Percentiles rank a stretch among this genome's conserved stretches.
Conservation (phyloP, 305 asterid species). For the Solanum hybrid region DNA sequence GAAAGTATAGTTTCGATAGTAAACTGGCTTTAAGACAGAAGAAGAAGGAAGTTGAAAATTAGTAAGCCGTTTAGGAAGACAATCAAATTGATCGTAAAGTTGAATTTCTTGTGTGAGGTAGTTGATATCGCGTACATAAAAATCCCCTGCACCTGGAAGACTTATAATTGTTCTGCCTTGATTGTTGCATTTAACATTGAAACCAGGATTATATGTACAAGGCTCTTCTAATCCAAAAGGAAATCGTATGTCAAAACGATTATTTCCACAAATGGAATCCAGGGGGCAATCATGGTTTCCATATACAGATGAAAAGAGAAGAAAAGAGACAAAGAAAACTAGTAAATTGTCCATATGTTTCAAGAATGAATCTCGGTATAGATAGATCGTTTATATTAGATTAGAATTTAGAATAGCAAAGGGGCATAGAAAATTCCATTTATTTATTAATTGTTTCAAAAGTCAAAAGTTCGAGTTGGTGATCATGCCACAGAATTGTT, state of each 20-base stretch:
- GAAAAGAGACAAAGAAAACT: slow-evolving; percentile 16
- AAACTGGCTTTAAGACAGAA: not conserved
- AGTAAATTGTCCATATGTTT: slow-evolving; percentile 32
- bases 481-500: not conserved
- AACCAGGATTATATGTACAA: slow-evolving; percentile 49
- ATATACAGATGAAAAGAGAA: slow-evolving; percentile 16
- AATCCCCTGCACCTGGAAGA: slow-evolving; percentile 14
- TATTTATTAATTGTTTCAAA: not conserved
- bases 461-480: not conserved
- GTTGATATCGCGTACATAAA: slow-evolving; percentile 9
- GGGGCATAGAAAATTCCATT: not conserved
- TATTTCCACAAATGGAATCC: slow-evolving; percentile 23
- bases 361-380: not conserved
- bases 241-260: slow-evolving; percentile 29
- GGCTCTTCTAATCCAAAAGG: slow-evolving; percentile 31
- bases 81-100: slow-evolving; percentile 8
- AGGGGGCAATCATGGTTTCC: slow-evolving; percentile 24
- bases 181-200: slow-evolving; percentile 24
- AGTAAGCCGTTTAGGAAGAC: slow-evolving; percentile 9
- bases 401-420: not conserved
- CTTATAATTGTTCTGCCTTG: slow-evolving; percentile 7
- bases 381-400: not conserved
- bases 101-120: slow-evolving; percentile 6
- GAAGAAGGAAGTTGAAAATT: not conserved
- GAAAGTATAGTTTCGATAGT: slow-evolving; percentile 11